Percentiles rank a stretch among this genome's conserved stretches.
These are phyloP conservation scores for Colletotrichum godetiae DNA, from an alignment of 2,329 filamentous ascomycete genomes.

Conservation along the genomic window DNA sequence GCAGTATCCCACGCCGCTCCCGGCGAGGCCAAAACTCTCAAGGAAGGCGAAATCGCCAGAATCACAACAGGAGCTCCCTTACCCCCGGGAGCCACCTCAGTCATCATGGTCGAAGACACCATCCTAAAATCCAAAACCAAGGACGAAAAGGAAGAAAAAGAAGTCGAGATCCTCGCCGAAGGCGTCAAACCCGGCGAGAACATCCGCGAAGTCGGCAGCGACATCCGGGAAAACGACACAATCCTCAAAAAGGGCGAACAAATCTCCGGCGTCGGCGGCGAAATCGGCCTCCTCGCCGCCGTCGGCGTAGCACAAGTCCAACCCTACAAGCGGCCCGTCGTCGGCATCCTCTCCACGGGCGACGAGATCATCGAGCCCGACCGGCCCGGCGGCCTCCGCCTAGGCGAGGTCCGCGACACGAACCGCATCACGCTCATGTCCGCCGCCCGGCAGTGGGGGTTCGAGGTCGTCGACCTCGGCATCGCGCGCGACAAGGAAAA, in stretches of 20 bases:
- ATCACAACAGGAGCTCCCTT: slow-evolving; percentile 96
- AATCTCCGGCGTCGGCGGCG: slow-evolving; percentile 89
- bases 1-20: slow-evolving; percentile 88
- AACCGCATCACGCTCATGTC: slow-evolving; percentile 90
- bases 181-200: slow-evolving; percentile 85
- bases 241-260: slow-evolving; percentile 83
- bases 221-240: slow-evolving; percentile 75
- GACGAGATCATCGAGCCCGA: slow-evolving; percentile 90
- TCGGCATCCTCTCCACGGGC: slow-evolving; percentile 92
- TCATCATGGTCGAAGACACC: slow-evolving; percentile 98
- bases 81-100: slow-evolving; percentile 87
- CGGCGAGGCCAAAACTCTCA: slow-evolving; percentile 71
- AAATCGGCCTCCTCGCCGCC: slow-evolving; percentile 89
- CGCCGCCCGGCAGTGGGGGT: slow-evolving; percentile 79
- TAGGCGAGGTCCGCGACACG: slow-evolving; percentile 92
- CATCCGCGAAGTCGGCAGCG: slow-evolving; percentile 89
- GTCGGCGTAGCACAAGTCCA: slow-evolving; percentile 79
- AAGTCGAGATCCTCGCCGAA: slow-evolving; percentile 86
- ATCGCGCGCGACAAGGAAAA: slow-evolving; percentile 82
- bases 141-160: slow-evolving; percentile 85
- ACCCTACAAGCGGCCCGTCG: slow-evolving; percentile 79
- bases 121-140: slow-evolving; percentile 79
- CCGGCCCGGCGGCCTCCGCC: slow-evolving; percentile 68
- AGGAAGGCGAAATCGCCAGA: slow-evolving; percentile 81
- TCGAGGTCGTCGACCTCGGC: slow-evolving; percentile 84